A percentile compares a stretch with the other conserved stretches of the same genome.
These are phyloP conservation scores for Fusarium torulosum DNA, from an alignment of 2,329 filamentous ascomycete species.

Conservation along the genomic window DNA sequence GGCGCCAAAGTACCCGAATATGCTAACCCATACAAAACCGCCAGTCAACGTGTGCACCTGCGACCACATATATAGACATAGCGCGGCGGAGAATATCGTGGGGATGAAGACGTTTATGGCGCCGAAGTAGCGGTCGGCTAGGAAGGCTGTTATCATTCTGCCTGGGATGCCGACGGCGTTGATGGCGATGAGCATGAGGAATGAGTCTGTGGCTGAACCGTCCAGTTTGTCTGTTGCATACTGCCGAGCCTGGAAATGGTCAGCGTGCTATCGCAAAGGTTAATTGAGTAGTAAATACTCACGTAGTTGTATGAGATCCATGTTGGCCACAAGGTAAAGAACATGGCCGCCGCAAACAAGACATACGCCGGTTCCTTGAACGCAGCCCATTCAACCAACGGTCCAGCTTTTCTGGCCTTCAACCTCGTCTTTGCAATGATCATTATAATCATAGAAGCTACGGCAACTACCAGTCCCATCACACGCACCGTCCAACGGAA, in stretches of 20 bases:
- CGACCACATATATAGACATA: constrained; percentile 66
- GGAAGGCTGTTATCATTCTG: constrained; percentile 65
- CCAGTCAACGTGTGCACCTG: constrained; percentile 56
- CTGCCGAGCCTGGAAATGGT: constrained; percentile 52
- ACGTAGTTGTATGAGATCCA: constrained; percentile 65
- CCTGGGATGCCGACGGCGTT: constrained; percentile 70
- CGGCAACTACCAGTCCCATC: constrained; percentile 70
- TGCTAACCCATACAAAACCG: constrained; percentile 69
- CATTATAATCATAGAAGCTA: constrained; percentile 55
- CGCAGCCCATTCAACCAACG: constrained; percentile 63
- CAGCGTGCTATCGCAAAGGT: neutral
- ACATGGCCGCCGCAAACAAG: constrained; percentile 52
- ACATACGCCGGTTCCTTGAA: constrained; percentile 63
- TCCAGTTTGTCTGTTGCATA: constrained; percentile 57
- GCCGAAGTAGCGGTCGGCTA: constrained; percentile 67
- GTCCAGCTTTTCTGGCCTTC: constrained; percentile 62
- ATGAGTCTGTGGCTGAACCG: constrained; percentile 63
- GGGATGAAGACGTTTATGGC: constrained; percentile 68
- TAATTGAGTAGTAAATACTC: constrained; percentile 26
- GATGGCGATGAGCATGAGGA: constrained; percentile 70
- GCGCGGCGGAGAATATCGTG: constrained; percentile 59
- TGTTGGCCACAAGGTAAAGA: constrained; percentile 61
- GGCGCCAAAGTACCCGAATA: constrained; percentile 74
- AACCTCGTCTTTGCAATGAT: constrained; percentile 61
- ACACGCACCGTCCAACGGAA: constrained; percentile 75